Percentiles rank a stretch among this genome's conserved stretches.
phyloP scores from a whole-genome alignment of 2,329 filamentous ascomycete genomes.

The Biscogniauxia sp. region DNA sequence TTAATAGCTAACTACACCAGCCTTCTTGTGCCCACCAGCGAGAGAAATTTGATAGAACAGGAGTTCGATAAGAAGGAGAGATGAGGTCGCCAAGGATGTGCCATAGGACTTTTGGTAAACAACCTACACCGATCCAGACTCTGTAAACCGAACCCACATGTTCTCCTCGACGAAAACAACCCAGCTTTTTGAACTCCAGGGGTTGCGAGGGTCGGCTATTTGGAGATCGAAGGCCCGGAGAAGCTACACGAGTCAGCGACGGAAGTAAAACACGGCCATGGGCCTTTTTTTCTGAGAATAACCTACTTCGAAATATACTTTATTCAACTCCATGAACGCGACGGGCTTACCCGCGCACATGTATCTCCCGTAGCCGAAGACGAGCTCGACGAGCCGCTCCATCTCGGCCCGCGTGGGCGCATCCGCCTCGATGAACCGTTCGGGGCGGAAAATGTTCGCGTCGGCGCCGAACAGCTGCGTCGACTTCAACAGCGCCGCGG shows the following conservation, averaged over 20 bases:
- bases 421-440: constrained; percentile 12
- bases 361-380: constrained; percentile 14
- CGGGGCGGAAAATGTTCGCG: constrained; percentile 15
- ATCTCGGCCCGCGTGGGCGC: constrained; percentile 2
- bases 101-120: too few relatives aligned
- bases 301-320: constrained; percentile 10
- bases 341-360: constrained; percentile 9
- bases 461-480: constrained; percentile 11
- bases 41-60: too few relatives aligned
- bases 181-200: background rate
- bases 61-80: too few relatives aligned
- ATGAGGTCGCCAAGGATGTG: too few relatives aligned
- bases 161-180: background rate
- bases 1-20: too few relatives aligned
- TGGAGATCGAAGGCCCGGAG: background rate
- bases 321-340: constrained; percentile 11
- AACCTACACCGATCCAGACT: background rate
- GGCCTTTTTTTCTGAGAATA: background rate
- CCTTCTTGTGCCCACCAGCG: too few relatives aligned
- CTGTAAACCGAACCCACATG: background rate
- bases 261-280: background rate
- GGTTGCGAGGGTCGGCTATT: background rate
- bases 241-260: background rate
- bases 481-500: constrained; percentile 5
- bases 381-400: constrained; percentile 11